Evolutionary conservation across 2,329 filamentous ascomycete species (phyloP).

Genomic region (Monosporascus sp.): DNA sequence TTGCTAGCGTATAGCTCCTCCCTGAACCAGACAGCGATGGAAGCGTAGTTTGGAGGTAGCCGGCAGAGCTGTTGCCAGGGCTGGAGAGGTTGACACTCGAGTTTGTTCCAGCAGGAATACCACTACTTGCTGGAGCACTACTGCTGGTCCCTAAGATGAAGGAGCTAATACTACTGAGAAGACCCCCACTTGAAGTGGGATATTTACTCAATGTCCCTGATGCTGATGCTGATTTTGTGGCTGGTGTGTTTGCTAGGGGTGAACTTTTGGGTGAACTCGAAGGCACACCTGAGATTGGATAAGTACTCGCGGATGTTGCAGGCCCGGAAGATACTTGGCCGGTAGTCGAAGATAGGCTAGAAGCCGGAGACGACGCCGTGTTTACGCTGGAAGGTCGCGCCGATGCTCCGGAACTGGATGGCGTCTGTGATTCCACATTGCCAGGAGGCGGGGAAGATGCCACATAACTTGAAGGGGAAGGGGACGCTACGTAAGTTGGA

Average conservation of each 20-base stretch:
- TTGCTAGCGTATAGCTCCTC: not conserved
- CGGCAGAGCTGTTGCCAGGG: not conserved
- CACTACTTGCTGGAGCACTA: not conserved
- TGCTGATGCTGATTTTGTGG: not conserved
- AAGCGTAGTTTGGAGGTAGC: not conserved
- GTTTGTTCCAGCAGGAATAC: not conserved
- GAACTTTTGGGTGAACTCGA: not conserved
- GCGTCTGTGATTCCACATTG: not conserved
- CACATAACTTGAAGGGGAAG: not conserved
- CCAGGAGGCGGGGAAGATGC: not conserved
- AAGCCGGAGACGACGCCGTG: not conserved
- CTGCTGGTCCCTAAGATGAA: conserved; percentile 17
- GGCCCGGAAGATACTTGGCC: not conserved
- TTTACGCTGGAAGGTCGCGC: not conserved
- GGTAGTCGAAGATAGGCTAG: not conserved
- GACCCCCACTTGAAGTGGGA: conserved; percentile 10
- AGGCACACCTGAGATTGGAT: not conserved
- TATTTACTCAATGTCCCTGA: not conserved
- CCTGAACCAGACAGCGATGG: not conserved
- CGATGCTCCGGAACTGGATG: not conserved
- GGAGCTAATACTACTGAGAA: conserved; percentile 26
- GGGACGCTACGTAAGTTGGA: not conserved
- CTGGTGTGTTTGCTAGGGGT: not conserved
- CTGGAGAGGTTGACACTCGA: not conserved
- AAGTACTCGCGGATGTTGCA: not conserved